Percentiles rank a stretch among this genome's conserved stretches.
These are phyloP conservation scores for Leptographium radiaticola DNA, from an alignment of 2,329 filamentous ascomycete species.

Conservation along the genomic window DNA sequence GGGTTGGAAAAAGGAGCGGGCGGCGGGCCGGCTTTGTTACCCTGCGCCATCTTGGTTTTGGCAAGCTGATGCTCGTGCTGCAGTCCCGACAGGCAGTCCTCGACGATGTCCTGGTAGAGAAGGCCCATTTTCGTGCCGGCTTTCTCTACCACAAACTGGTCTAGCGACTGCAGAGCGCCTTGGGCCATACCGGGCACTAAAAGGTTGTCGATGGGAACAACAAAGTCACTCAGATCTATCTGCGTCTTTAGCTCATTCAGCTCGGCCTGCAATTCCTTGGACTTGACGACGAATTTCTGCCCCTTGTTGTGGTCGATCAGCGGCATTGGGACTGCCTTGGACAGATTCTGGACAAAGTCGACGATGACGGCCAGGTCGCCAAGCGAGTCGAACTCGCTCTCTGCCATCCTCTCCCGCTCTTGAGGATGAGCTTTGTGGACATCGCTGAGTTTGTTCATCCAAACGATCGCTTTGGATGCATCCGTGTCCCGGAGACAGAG, in stretches of 20 bases:
- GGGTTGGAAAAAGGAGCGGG: slow-evolving; percentile 8
- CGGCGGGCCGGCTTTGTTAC: slow-evolving; percentile 10
- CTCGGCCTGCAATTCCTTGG: slow-evolving; percentile 22
- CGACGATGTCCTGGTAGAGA: slow-evolving; percentile 29
- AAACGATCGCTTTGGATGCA: slow-evolving; percentile 21
- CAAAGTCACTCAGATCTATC: slow-evolving; percentile 26
- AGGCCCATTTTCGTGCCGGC: slow-evolving; percentile 26
- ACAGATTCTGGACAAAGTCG: slow-evolving; percentile 26
- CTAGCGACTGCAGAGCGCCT: slow-evolving; percentile 21
- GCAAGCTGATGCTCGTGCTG: slow-evolving; percentile 16
- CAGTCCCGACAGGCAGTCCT: slow-evolving; percentile 23
- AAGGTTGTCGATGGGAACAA: slow-evolving; percentile 27
- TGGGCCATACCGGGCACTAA: slow-evolving; percentile 24
- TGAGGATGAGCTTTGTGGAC: slow-evolving; percentile 21
- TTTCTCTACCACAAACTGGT: slow-evolving; percentile 24
- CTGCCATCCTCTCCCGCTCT: slow-evolving; percentile 20
- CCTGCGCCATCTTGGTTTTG: slow-evolving; percentile 12
- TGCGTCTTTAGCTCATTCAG: slow-evolving; percentile 23
- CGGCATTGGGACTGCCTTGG: slow-evolving; percentile 20
- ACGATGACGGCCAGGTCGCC: slow-evolving; percentile 23
- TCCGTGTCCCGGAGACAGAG: slow-evolving; percentile 27
- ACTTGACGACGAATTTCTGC: slow-evolving; percentile 21
- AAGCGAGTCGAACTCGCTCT: slow-evolving; percentile 22
- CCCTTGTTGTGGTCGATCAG: slow-evolving; percentile 25
- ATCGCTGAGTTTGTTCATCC: slow-evolving; percentile 26